Conservation (phyloP, 2,329 filamentous ascomycete genomes). For the Ceratocystis huliohia region DNA sequence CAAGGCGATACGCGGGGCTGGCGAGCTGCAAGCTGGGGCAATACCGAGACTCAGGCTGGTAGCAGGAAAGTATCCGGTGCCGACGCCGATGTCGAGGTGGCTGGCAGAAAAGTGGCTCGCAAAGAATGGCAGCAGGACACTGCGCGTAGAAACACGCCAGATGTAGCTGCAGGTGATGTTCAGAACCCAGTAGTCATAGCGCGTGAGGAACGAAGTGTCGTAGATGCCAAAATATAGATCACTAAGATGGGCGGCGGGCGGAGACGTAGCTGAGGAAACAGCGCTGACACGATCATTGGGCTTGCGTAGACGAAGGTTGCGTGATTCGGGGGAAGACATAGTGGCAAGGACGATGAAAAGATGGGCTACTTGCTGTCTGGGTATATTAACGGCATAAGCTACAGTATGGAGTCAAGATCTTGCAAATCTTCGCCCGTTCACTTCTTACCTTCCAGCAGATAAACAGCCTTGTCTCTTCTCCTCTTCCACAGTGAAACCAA, state of each 20-base stretch:
- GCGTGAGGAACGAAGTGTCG: slow-evolving; percentile 18
- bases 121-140: slow-evolving; percentile 29
- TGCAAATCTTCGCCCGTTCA: neutral
- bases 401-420: neutral
- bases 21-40: neutral
- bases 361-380: neutral
- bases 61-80: slow-evolving; percentile 31
- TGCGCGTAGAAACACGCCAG: slow-evolving; percentile 29
- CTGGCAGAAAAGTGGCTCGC: slow-evolving; percentile 27
- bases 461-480: neutral
- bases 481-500: neutral
- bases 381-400: neutral
- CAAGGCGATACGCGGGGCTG: slow-evolving; percentile 27
- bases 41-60: slow-evolving; percentile 23
- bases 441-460: neutral
- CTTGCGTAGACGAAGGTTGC: neutral
- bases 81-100: slow-evolving; percentile 33
- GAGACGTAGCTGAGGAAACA: neutral
- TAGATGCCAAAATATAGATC: slow-evolving; percentile 16
- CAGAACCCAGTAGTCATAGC: slow-evolving; percentile 29
- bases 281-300: neutral
- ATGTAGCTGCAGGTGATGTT: slow-evolving; percentile 29
- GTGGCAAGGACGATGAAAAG: neutral
- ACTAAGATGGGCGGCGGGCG: slow-evolving; percentile 3
- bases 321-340: neutral